Evolutionary conservation across 1,284 basidiomycete genomes (phyloP).

Genomic region (Bjerkandera adusta): DNA sequence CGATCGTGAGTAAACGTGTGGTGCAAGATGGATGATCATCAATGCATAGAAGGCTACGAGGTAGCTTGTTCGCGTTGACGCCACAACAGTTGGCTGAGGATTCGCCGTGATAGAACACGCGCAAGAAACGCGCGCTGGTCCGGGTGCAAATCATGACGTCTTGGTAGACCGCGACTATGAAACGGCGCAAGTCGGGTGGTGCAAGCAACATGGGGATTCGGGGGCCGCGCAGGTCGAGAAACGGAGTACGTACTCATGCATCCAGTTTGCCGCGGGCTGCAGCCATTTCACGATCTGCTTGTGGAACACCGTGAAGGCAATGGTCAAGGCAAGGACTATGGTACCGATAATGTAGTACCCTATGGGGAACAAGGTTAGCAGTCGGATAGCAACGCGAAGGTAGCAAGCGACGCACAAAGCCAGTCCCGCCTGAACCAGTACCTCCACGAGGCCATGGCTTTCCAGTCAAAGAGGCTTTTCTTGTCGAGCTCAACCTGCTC

Average conservation of each 20-base stretch:
- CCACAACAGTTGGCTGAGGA: too few relatives aligned
- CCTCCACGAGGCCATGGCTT: slow-evolving; percentile 38
- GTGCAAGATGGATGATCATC: too few relatives aligned
- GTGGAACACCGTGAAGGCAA: slow-evolving; percentile 54
- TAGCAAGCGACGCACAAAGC: slow-evolving; percentile 41
- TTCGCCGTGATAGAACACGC: too few relatives aligned
- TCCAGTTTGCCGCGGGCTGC: slow-evolving; percentile 51
- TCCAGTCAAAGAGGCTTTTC: slow-evolving; percentile 42
- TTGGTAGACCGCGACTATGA: too few relatives aligned
- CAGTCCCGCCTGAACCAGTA: slow-evolving; percentile 51
- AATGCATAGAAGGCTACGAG: too few relatives aligned
- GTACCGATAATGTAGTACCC: slow-evolving; percentile 35
- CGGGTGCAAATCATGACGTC: too few relatives aligned
- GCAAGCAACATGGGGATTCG: background rate
- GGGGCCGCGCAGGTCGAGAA: background rate
- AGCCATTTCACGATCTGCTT: slow-evolving; percentile 59
- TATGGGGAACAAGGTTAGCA: slow-evolving; percentile 14
- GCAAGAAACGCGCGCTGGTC: too few relatives aligned
- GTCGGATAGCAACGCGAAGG: background rate
- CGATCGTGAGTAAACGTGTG: too few relatives aligned
- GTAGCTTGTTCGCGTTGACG: too few relatives aligned
- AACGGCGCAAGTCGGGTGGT: too few relatives aligned
- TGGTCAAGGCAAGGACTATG: slow-evolving; percentile 36
- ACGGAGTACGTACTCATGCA: slow-evolving; percentile 37
- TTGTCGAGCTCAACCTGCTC: slow-evolving; percentile 35